Percentiles rank a stretch among this genome's conserved stretches.
These are phyloP conservation scores for Penstemon davidsonii DNA, from an alignment of 257 asterid species.

Conservation along the genomic window DNA sequence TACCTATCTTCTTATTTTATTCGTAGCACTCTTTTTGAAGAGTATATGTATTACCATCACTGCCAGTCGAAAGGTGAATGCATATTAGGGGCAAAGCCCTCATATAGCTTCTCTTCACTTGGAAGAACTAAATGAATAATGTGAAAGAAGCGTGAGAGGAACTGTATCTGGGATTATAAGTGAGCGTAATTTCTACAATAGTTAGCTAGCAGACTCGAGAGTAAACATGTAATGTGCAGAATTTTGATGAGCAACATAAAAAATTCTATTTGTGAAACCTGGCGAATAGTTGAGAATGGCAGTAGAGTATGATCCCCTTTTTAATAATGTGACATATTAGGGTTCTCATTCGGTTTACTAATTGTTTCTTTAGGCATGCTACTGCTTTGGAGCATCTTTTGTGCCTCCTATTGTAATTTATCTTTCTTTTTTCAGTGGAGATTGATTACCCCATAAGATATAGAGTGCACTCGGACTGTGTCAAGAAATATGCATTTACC, in stretches of 20 bases:
- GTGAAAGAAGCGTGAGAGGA: slow-evolving; percentile 17
- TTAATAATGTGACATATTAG: slow-evolving; percentile 8
- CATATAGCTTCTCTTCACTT: slow-evolving; percentile 2
- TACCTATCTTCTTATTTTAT: not conserved
- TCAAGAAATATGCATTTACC: slow-evolving; percentile 11
- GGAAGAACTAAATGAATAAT: slow-evolving; percentile 20
- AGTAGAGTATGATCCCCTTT: slow-evolving; percentile 1
- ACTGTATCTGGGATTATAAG: slow-evolving; percentile 4
- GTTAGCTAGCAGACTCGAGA: not conserved
- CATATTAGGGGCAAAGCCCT: slow-evolving; percentile 2
- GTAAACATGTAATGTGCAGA: not conserved
- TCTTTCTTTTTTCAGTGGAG: too few relatives aligned
- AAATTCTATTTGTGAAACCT: not conserved
- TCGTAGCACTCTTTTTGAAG: slow-evolving; percentile 3
- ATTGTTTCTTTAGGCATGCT: not conserved
- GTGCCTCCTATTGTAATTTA: not conserved
- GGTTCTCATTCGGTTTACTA: not conserved
- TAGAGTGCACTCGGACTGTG: not conserved
- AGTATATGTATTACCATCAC: not conserved
- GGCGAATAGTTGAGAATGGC: slow-evolving; percentile 14
- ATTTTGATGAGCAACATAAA: not conserved
- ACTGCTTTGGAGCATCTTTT: slow-evolving; percentile 19
- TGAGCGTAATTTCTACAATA: not conserved
- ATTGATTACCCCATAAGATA: slow-evolving; percentile 5
- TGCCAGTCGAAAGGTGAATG: slow-evolving; percentile 3